phyloP scores from a whole-genome alignment of 768 basidiomycete genomes.

The Boletus rubescentipes region DNA sequence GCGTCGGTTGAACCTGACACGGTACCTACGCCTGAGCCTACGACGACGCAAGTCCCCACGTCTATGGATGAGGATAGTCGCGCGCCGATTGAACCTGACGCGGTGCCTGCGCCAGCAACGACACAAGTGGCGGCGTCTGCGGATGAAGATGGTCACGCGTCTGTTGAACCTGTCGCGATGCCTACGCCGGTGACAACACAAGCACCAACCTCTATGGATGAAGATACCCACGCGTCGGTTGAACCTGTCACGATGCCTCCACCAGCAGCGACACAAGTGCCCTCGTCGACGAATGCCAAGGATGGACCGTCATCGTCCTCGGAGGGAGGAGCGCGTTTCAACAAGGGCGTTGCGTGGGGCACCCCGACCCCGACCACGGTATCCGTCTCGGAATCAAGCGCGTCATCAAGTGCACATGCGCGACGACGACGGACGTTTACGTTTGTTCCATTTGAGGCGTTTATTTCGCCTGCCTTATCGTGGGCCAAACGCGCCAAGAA shows the following conservation, averaged over 20 bases:
- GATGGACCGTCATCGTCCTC: not conserved
- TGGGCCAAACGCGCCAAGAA: not conserved
- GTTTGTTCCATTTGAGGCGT: conserved; percentile 18
- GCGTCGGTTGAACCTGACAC: not conserved
- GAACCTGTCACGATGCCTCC: not conserved
- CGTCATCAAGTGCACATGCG: not conserved
- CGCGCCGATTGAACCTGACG: not conserved
- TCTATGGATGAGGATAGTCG: not conserved
- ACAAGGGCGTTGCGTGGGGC: not conserved
- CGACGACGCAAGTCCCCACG: no score
- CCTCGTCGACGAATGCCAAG: not conserved
- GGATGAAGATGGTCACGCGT: not conserved
- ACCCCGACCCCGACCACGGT: conserved; percentile 1
- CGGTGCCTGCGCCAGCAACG: not conserved
- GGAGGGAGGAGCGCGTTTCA: no score
- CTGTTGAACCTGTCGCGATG: not conserved
- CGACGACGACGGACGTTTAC: not conserved
- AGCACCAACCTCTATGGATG: no score
- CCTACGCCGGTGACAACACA: not conserved
- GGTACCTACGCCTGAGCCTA: not conserved
- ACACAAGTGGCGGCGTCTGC: no score
- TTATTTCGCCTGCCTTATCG: conserved; percentile 20
- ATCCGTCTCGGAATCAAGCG: not conserved
- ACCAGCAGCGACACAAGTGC: not conserved
- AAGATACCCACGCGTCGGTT: not conserved